Base-by-base conservation (phyloP, 2,329 filamentous ascomycete species). In the Fusarium sacchari region DNA sequence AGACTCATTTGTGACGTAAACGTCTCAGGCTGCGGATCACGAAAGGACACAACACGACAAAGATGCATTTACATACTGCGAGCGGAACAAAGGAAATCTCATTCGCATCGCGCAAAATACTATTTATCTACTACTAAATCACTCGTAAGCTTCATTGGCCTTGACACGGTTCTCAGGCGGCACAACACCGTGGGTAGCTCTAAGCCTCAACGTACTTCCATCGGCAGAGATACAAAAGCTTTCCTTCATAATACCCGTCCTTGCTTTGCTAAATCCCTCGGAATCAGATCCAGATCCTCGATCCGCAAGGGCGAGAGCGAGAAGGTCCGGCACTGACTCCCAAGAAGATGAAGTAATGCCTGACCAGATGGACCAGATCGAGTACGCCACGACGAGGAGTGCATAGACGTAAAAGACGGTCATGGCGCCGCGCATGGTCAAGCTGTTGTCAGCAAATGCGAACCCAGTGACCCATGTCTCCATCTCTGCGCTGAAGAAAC, bases 381-480 rank as follows among this genome's bases (percentile, higher is more conserved):
- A 68, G 15, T 67, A 67, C 4, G 36, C 46, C 0, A 62, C 24
- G 2, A 67, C 55, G 3, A 67, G 64, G 20, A 67, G 22, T 8
- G 46, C 65, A 11, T 67, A 67, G 18, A 67, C 63, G 13, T 67
- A 67, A 15, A 67, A 67, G 2, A 67, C 65, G 2, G 55, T 64
- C 65, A 67, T 67, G 4, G 63, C 65, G 11, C 63, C 65, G 6
- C 55, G 36, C 65, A 67, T 67, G 8, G 64, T 55, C 11, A 67
- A n/a, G 24, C 65, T 67, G 20, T 67, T 67, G 3, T 67, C 63
- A 4, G 69, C 69, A 53, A 75, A 74, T 2, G 73, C 71, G n/a
- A 63, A 76, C 1, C 74, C 71, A 0, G 73, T 74, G 1, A 76
- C 58, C 71, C 71, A 75, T 2, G 73, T 75, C 46, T 76, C 68